Percentiles rank a stretch among this genome's conserved stretches.
phyloP scores from a whole-genome alignment of 305 asterid species.

The Rubia peregrina region DNA sequence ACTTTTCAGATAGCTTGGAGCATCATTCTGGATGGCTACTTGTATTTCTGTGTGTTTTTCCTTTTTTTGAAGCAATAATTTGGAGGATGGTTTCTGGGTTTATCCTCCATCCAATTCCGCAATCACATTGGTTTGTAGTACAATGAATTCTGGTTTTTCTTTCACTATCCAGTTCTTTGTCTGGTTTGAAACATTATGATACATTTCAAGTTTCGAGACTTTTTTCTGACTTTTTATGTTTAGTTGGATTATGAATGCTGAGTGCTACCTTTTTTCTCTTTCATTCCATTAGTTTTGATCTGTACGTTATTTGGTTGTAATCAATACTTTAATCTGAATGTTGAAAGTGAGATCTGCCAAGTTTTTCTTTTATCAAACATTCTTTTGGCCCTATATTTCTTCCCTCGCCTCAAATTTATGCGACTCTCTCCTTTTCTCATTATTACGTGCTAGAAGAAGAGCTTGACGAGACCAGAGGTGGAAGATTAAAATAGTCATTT shows the following conservation, averaged over 20 bases:
- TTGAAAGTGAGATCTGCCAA: not conserved
- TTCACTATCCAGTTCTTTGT: not conserved
- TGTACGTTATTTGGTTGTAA: not conserved
- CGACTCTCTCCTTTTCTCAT: no score
- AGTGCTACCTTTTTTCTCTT: not conserved
- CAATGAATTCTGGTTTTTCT: not conserved
- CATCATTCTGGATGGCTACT: not conserved
- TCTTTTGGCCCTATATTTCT: no score
- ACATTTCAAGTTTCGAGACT: not conserved
- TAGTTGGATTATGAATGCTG: not conserved
- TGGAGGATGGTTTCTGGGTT: not conserved
- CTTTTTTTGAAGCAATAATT: not conserved
- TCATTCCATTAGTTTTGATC: not conserved
- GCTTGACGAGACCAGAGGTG: no score
- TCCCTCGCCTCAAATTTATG: no score
- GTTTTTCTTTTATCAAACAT: not conserved
- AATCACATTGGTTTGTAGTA: not conserved
- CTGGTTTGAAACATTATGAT: not conserved
- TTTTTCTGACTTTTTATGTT: not conserved
- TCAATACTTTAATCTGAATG: not conserved
- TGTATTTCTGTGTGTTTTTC: not conserved
- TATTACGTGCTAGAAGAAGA: no score
- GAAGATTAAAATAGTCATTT: no score
- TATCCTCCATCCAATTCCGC: not conserved
- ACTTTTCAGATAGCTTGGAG: not conserved